phyloP scores from a whole-genome alignment of 192 early-diverging fungal genomes.

The Backusella liffmaniae region DNA sequence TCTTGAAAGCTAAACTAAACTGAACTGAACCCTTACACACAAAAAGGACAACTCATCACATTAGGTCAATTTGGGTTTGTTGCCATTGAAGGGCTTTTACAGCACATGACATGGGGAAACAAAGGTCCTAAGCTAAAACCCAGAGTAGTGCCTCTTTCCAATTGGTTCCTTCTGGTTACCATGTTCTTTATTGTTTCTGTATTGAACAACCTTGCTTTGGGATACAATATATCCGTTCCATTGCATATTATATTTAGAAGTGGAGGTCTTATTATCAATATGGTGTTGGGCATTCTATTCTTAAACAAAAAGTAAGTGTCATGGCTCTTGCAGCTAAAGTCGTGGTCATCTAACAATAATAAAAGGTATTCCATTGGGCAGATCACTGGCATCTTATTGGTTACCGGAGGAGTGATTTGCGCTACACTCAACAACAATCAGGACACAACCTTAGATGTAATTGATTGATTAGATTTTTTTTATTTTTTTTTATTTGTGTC shows the following conservation, averaged over 20 bases:
- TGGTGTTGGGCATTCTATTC: constrained; percentile 67
- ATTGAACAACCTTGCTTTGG: constrained; percentile 80
- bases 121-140: constrained; percentile 35
- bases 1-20: too few species aligned
- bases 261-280: constrained; percentile 77
- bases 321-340: too few species aligned
- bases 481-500: constrained; percentile 20
- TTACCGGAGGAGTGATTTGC: constrained; percentile 71
- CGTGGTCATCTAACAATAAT: neutral
- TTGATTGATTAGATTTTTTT: neutral
- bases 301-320: constrained; percentile 59
- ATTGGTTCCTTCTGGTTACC: constrained; percentile 74
- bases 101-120: constrained; percentile 54
- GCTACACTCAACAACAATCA: constrained; percentile 51
- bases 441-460: neutral
- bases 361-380: constrained; percentile 44
- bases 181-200: constrained; percentile 79
- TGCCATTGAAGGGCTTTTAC: constrained; percentile 60
- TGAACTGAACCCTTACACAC: neutral
- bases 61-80: constrained; percentile 81
- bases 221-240: constrained; percentile 79
- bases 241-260: constrained; percentile 90
- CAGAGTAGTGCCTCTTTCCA: constrained; percentile 60
- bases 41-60: constrained; percentile 71
- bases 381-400: constrained; percentile 68